These are phyloP conservation scores for Candida freyschussii DNA, from an alignment of 1,139 yeast genomes.

Conservation along the genomic window DNA sequence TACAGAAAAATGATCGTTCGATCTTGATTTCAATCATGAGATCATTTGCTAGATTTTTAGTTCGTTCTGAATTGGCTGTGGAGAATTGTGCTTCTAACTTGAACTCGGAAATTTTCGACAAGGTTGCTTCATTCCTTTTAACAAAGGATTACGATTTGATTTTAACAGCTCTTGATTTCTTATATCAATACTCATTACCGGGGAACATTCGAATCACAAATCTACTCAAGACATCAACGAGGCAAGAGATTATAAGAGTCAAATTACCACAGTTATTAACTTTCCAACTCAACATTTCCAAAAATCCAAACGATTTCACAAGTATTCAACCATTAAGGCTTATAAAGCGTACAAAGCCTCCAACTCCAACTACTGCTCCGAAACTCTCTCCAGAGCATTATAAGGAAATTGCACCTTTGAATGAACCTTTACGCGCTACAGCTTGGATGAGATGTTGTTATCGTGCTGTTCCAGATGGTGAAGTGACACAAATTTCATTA, in stretches of 20 bases:
- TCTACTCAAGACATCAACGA: constrained; percentile 34
- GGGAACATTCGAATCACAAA: constrained; percentile 35
- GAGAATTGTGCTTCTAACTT: constrained; percentile 43
- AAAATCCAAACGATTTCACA: constrained; percentile 30
- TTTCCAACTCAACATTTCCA: constrained; percentile 36
- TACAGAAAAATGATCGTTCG: constrained; percentile 50
- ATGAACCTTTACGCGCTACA: constrained; percentile 90
- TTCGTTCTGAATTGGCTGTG: constrained; percentile 38
- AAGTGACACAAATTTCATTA: constrained; percentile 89
- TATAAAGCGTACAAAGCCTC: constrained; percentile 39
- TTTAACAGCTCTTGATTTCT: constrained; percentile 60
- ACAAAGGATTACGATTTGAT: constrained; percentile 55
- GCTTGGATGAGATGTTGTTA: constrained; percentile 94
- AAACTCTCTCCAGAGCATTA: constrained; percentile 55
- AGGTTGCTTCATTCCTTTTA: constrained; percentile 41
- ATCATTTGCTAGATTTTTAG: constrained; percentile 45
- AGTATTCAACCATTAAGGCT: constrained; percentile 38
- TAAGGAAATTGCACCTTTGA: constrained; percentile 54
- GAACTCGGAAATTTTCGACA: constrained; percentile 35
- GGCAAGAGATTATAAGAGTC: constrained; percentile 47
- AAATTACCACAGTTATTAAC: constrained; percentile 62
- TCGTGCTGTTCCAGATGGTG: constrained; percentile 70
- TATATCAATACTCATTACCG: constrained; percentile 60
- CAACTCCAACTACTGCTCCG: constrained; percentile 59
- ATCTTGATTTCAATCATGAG: constrained; percentile 49